Evolutionary conservation across 2,329 filamentous ascomycete species (phyloP), one percentile per base, ranked within the genome.

Genomic region (Mycogone perniciosa): DNA sequence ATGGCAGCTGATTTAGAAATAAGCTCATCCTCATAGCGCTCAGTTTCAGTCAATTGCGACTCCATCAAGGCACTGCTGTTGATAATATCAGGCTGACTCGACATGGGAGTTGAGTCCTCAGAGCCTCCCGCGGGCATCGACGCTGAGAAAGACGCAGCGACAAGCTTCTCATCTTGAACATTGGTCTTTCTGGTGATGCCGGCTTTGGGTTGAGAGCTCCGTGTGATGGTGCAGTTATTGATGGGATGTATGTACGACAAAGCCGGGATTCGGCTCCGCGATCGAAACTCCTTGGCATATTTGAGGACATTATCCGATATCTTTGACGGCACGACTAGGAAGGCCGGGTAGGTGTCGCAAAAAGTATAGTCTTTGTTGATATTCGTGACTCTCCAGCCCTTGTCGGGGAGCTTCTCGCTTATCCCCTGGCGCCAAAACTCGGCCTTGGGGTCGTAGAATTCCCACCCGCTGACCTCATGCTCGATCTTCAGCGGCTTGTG

Each of bases 281-380:
- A 97, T 46, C 93, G 86, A 69, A 95, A 97, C 55, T 84, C 81
- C 53, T 85, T 87, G 29, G 91, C 93, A 64, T 99, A 95, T 63
- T 96, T 96, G 45, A 99, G 80, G 44, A 92, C 90, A 63, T 93
- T 96, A 69, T 99, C 93, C n/a, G 92, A 97, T 59, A 99, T 95
- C 52, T 81, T 82, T 27, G 85, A 83, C 26, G 93, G 93, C 13
- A 99, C 91, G 8, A 86, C 86, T 27, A 99, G 76, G 43, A 95
- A 66, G 4, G 84, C 82, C 9, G 93, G 93, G 66, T 99, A 99
- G 3, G 93, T 97, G 29, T 90, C 86, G 46, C 91, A 96, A 64
- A 96, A 97, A 57, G 74, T 76, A 65, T 96, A 97, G 69, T 96
- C 89, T 47, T 81, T 75, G 69, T 99, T 99, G 71, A 99, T 90